These are phyloP conservation scores for Ochromonas danica DNA, from an alignment of 108 stramenopile genomes.

Conservation along the genomic window DNA sequence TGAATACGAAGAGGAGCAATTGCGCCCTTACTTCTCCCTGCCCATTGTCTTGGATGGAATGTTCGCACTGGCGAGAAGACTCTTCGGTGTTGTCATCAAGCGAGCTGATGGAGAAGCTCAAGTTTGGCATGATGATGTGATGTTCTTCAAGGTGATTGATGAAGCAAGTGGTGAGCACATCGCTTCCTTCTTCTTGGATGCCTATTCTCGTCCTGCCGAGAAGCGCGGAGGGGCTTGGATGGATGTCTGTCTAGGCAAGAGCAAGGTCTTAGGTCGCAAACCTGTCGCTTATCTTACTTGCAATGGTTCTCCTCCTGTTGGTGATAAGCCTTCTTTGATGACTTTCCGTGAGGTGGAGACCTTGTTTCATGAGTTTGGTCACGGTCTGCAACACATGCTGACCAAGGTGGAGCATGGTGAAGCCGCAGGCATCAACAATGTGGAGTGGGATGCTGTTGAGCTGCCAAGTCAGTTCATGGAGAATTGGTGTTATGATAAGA, in stretches of 20 bases:
- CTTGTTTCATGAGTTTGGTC: conserved; percentile 92
- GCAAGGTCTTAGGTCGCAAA: conserved; percentile 67
- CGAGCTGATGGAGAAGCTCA: conserved; percentile 82
- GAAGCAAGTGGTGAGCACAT: conserved; percentile 73
- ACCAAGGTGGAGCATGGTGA: conserved; percentile 86
- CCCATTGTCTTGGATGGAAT: conserved; percentile 85
- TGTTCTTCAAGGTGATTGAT: conserved; percentile 89
- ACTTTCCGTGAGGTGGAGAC: conserved; percentile 93
- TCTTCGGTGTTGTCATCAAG: conserved; percentile 81
- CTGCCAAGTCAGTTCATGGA: conserved; percentile 99
- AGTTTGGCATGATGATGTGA: conserved; percentile 86
- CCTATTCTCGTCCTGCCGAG: conserved; percentile 89
- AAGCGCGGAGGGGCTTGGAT: conserved; percentile 87
- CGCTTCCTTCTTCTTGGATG: conserved; percentile 92
- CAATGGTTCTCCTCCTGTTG: conserved; percentile 96
- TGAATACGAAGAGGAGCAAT: conserved; percentile 88
- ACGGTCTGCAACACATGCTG: conserved; percentile 95
- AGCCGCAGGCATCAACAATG: conserved; percentile 81
- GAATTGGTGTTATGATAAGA: conserved; percentile 94
- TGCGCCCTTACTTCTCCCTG: conserved; percentile 92
- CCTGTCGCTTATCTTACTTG: conserved; percentile 97
- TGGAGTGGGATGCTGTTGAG: conserved; percentile 98
- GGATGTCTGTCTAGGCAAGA: conserved; percentile 86
- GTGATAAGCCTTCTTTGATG: conserved; percentile 90
- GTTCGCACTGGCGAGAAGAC: conserved; percentile 78